Base-by-base conservation (phyloP, 176 grass and related monocot species). In the Poa annua region DNA sequence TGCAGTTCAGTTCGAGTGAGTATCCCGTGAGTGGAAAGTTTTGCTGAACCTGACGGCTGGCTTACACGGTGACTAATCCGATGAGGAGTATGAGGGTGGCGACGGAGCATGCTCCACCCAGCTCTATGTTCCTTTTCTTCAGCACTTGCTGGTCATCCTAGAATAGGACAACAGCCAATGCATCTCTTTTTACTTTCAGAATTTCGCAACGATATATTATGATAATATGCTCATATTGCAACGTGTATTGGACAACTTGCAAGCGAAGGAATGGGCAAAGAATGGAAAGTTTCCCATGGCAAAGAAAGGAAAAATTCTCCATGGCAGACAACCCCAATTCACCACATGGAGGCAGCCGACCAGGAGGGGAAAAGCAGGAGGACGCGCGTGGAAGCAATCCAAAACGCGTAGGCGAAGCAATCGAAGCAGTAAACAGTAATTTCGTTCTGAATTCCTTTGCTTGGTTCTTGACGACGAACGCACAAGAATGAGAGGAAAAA, bases 61-160 rank as follows among this genome's bases (percentile, higher is more conserved):
- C 96, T 95, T 87, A 95, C 92, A 88, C 92, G 39, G 88, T 87
- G 56, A 91, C 87, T 85, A 98, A 61, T 76, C 96, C 96, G 63
- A 85, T 24, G 85, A 95, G 95, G 63, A 98, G 82, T 79, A 98
- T 87, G 57, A 88, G 74, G 85, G 76, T 80, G 44, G 96, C 88
- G 32, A 95, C 88, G 0, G 96, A 98, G 82, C 89, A 98, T 22
- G 62, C 83, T 16, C 96, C 96, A 11, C 96, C 96, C 63, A 98
- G 66, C 84, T 98, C 96, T 39, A 92, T 98, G 93, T 98, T 95
- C 74, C 96, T 93, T 88, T 89, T 93, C 79, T 81, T 82, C 62
- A 98, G 84, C 15, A 88, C 36, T 70, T 98, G 88, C 21, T 90
- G 88, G 81, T 98, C 96, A 61, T 93, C 83, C 96, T 98, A 86